Evolutionary conservation across 2,329 filamentous ascomycete species (phyloP).

Genomic region (Elsinoe necatrix): DNA sequence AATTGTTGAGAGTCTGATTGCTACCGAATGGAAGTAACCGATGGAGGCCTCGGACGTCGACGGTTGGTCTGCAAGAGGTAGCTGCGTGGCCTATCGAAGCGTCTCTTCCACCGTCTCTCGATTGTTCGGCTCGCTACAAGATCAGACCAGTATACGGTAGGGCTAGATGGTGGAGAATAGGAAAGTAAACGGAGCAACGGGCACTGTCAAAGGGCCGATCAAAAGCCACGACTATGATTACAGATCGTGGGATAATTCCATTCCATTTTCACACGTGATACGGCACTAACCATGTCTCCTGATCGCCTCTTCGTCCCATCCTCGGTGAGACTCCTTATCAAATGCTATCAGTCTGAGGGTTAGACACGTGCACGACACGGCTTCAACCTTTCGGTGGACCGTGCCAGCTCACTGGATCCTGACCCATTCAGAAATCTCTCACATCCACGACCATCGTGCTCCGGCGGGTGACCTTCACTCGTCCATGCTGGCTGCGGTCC

Average conservation of each 20-base stretch:
- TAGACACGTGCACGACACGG: slow-evolving; percentile 6
- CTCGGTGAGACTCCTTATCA: slow-evolving; percentile 11
- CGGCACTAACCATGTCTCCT: not conserved
- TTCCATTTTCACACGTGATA: not conserved
- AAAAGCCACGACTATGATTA: not conserved
- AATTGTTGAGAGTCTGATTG: not conserved
- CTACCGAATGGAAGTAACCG: not conserved
- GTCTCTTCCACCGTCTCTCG: slow-evolving; percentile 8
- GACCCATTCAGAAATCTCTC: not conserved
- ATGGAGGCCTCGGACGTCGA: not conserved
- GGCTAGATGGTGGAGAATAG: slow-evolving; percentile 1
- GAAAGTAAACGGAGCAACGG: not conserved
- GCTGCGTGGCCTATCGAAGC: slow-evolving; percentile 10
- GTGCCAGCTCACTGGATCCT: slow-evolving; percentile 4
- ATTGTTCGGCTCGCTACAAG: not conserved
- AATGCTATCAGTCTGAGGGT: slow-evolving; percentile 10
- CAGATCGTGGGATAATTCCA: not conserved
- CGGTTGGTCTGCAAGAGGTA: slow-evolving; percentile 7
- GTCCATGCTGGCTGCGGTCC: not conserved
- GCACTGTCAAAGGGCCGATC: slow-evolving; percentile 1
- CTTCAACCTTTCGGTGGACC: slow-evolving; percentile 9
- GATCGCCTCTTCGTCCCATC: not conserved
- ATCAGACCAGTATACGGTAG: not conserved
- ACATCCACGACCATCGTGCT: not conserved
- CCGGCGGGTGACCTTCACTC: not conserved